Conservation (phyloP, 495 filamentous ascomycete genomes). For the Lophium mytilinum region DNA sequence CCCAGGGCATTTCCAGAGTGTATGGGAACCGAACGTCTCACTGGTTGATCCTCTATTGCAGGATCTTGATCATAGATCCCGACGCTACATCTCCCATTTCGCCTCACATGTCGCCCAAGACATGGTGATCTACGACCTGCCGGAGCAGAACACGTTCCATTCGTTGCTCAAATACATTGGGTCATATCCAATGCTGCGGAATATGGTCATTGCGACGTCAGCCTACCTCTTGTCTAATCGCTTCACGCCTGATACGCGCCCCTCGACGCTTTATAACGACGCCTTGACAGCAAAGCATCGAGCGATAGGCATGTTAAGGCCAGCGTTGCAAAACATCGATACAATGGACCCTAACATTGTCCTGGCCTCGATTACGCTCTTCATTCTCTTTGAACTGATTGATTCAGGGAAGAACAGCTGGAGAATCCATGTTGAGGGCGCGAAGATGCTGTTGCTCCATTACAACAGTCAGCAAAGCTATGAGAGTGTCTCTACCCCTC, state of each 20-base stretch:
- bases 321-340: neutral
- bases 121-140: conserved; percentile 15
- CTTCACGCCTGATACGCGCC: neutral
- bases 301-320: neutral
- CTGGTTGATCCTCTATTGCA: neutral
- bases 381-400: neutral
- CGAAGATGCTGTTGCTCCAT: neutral
- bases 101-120: conserved; percentile 17
- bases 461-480: neutral
- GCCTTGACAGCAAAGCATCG: neutral
- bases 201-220: conserved; percentile 21
- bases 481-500: neutral
- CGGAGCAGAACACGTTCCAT: conserved; percentile 16
- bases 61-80: neutral
- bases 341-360: neutral
- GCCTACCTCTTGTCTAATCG: conserved; percentile 22
- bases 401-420: neutral
- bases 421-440: neutral
- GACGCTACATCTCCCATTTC: neutral
- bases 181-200: conserved; percentile 11
- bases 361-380: neutral
- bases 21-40: neutral
- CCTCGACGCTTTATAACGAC: neutral
- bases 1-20: no score
- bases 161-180: conserved; percentile 13